Evolutionary conservation across 768 basidiomycete genomes (phyloP).

Genomic region (Leccinum disarticulatum): DNA sequence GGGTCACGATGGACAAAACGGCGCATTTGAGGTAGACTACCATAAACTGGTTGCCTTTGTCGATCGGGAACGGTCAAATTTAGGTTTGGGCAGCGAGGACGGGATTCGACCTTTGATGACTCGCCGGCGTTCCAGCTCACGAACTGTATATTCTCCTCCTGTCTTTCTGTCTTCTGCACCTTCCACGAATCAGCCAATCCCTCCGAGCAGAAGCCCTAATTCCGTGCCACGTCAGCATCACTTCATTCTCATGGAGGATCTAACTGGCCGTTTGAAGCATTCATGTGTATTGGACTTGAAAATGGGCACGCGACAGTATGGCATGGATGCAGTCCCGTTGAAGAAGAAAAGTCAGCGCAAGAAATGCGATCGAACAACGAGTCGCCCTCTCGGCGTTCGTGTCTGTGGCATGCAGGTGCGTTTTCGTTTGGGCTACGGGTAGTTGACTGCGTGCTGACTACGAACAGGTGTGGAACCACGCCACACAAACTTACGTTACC

Average conservation of each 20-base stretch:
- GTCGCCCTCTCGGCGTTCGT: constrained; percentile 83
- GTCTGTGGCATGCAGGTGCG: constrained; percentile 99
- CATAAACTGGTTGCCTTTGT: constrained; percentile 26
- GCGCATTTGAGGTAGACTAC: constrained; percentile 46
- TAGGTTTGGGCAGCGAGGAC: constrained; percentile 20
- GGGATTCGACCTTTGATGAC: constrained; percentile 29
- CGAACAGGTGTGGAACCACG: constrained; percentile 87
- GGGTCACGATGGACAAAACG: constrained; percentile 36
- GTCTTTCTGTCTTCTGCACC: constrained; percentile 29
- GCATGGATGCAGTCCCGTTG: constrained; percentile 84
- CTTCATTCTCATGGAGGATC: constrained; percentile 98
- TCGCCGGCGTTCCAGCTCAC: constrained; percentile 44
- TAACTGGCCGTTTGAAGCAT: constrained; percentile 86
- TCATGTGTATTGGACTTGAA: constrained; percentile 98
- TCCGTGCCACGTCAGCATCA: constrained; percentile 86
- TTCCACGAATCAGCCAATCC: constrained; percentile 29
- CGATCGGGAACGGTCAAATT: constrained; percentile 16
- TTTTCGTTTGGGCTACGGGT: constrained; percentile 5
- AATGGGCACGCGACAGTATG: constrained; percentile 99
- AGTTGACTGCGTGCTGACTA: constrained; percentile 6
- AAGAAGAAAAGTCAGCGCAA: constrained; percentile 99
- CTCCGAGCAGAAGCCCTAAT: constrained; percentile 41
- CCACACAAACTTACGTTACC: constrained; percentile 78
- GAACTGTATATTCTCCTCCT: constrained; percentile 33
- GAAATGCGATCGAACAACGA: constrained; percentile 97